These are phyloP conservation scores for Mycena sanguinolenta DNA, from an alignment of 768 basidiomycete species.

Conservation along the genomic window DNA sequence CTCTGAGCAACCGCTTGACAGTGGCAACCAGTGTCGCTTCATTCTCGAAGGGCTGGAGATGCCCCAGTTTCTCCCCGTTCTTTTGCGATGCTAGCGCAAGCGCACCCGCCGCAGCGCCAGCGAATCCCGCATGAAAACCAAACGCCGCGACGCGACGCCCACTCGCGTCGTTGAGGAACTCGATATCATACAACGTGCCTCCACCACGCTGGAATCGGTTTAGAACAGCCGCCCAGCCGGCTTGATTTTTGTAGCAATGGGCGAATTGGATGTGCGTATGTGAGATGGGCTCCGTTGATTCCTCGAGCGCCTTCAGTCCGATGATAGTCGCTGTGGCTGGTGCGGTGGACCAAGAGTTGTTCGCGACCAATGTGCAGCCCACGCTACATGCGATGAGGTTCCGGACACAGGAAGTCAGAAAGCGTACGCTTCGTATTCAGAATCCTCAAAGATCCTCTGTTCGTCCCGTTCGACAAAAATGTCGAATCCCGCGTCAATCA, in stretches of 20 bases:
- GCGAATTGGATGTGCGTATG: slow-evolving; percentile 99
- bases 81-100: slow-evolving; percentile 81
- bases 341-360: slow-evolving; percentile 91
- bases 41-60: slow-evolving; percentile 84
- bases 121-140: slow-evolving; percentile 98
- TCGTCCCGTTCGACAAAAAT: slow-evolving; percentile 94
- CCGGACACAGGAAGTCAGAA: slow-evolving; percentile 3
- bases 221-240: slow-evolving; percentile 90
- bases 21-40: slow-evolving; percentile 85
- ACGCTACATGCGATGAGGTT: slow-evolving; percentile 64
- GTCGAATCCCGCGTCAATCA: slow-evolving; percentile 91
- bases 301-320: slow-evolving; percentile 96
- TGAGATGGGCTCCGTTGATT: slow-evolving; percentile 82
- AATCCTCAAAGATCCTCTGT: slow-evolving; percentile 94
- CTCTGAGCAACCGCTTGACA: slow-evolving; percentile 76
- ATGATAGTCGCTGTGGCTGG: slow-evolving; percentile 84
- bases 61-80: slow-evolving; percentile 71
- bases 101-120: slow-evolving; percentile 94
- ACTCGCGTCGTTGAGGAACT: slow-evolving; percentile 88
- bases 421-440: slow-evolving; percentile 92
- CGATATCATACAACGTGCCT: slow-evolving; percentile 93
- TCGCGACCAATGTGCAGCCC: slow-evolving; percentile 88
- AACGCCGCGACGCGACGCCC: slow-evolving; percentile 97
- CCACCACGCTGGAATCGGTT: slow-evolving; percentile 86
- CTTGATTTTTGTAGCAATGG: slow-evolving; percentile 97